These are phyloP conservation scores for Pseudohalonectria lignicola DNA, from an alignment of 2,329 filamentous ascomycete genomes.

Conservation along the genomic window DNA sequence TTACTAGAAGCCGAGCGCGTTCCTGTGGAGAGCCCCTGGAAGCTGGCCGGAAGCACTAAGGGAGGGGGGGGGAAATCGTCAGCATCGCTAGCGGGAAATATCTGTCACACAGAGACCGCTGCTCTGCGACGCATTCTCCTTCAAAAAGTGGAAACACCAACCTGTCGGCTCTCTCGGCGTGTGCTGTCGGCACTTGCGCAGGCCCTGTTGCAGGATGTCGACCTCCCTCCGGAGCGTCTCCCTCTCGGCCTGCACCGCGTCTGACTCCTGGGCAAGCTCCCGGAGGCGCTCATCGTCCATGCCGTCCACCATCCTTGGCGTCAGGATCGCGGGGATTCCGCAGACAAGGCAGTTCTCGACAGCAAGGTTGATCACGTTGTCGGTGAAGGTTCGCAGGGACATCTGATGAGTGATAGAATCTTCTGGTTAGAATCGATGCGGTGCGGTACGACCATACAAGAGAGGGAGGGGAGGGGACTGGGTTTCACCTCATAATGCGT, in stretches of 20 bases:
- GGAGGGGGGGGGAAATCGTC: no score
- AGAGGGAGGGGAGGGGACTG: slow-evolving; percentile 24
- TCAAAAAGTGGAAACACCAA: no score
- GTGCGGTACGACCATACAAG: slow-evolving; percentile 28
- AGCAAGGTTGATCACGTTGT: slow-evolving; percentile 36
- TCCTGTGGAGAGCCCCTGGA: no score
- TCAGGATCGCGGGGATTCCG: slow-evolving; percentile 29
- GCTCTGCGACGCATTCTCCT: no score
- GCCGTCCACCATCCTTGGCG: slow-evolving; percentile 19
- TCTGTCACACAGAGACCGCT: no score
- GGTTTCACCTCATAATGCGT: no score
- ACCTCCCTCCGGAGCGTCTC: slow-evolving; percentile 3
- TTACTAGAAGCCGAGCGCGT: no score
- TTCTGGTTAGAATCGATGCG: no score
- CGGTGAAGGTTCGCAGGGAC: slow-evolving; percentile 29
- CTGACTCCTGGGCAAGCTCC: slow-evolving; percentile 19
- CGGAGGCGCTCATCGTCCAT: slow-evolving; percentile 19
- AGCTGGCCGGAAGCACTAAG: no score
- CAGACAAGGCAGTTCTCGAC: slow-evolving; percentile 35
- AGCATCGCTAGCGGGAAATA: no score
- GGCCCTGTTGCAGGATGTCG: slow-evolving; percentile 8
- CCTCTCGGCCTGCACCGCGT: slow-evolving; percentile 10
- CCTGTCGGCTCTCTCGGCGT: slow-evolving; percentile 2
- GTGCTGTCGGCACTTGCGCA: slow-evolving; percentile 11
- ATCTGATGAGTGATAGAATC: no score